Evolutionary conservation across 371 early-diverging fungal genomes (phyloP).

Genomic region (Mucor circinelloides): DNA sequence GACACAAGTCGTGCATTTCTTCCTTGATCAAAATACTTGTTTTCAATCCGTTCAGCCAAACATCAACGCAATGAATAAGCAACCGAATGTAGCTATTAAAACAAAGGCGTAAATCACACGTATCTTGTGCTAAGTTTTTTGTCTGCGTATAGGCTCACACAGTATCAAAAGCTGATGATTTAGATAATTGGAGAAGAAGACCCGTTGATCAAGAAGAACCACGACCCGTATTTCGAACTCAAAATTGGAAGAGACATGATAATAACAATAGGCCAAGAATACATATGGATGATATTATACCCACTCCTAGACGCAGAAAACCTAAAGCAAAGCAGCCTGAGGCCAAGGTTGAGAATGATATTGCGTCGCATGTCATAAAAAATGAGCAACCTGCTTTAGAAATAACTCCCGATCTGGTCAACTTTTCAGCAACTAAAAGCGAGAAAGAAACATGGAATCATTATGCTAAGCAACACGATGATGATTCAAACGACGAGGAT

Average conservation of each 20-base stretch:
- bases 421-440: not conserved
- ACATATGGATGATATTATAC: not conserved
- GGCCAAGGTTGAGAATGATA: not conserved
- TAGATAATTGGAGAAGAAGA: not conserved
- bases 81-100: not conserved
- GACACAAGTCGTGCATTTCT: not conserved
- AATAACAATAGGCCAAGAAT: not conserved
- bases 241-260: not conserved
- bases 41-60: not conserved
- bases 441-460: not conserved
- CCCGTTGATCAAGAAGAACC: not conserved
- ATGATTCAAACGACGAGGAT: not conserved
- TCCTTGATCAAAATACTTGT: not conserved
- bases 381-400: not conserved
- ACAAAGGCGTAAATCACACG: not conserved
- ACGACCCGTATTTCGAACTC: not conserved
- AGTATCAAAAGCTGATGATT: not conserved
- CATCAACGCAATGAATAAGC: not conserved
- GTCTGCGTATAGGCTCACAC: not conserved
- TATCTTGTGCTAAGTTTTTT: not conserved
- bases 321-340: not conserved
- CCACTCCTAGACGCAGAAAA: not conserved
- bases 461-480: not conserved
- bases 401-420: not conserved
- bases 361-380: not conserved